Conservation (phyloP, 2,329 filamentous ascomycete genomes). For the Arthrobotrys conoides region DNA sequence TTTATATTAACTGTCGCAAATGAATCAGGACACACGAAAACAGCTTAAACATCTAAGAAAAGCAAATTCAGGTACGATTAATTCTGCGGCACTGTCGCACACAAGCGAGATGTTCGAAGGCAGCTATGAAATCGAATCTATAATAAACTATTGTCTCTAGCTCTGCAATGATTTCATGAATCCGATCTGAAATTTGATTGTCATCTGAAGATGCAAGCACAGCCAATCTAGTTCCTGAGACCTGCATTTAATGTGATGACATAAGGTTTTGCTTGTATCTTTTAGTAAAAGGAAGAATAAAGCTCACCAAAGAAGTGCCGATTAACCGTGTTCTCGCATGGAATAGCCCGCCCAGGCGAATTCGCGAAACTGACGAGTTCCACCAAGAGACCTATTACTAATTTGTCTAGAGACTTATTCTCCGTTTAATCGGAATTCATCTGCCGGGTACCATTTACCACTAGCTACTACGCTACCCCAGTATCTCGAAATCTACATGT, state of each 20-base stretch:
- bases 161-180: neutral
- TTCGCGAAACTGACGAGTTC: neutral
- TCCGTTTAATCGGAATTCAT: slow-evolving; percentile 8
- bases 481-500: neutral
- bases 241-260: slow-evolving; percentile 1
- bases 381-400: slow-evolving; percentile 1
- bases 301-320: neutral
- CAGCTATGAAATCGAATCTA: slow-evolving; percentile 12
- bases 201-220: neutral
- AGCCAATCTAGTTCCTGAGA: slow-evolving; percentile 20
- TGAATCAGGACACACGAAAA: neutral
- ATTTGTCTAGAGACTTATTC: slow-evolving; percentile 9
- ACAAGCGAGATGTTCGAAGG: slow-evolving; percentile 1
- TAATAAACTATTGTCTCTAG: slow-evolving; percentile 5
- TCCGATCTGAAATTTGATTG: slow-evolving; percentile 5
- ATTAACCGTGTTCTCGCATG: slow-evolving; percentile 12
- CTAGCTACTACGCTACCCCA: slow-evolving; percentile 5
- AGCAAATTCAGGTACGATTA: neutral
- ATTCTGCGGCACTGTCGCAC: neutral
- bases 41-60: neutral
- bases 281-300: neutral
- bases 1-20: neutral
- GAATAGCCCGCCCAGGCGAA: neutral
- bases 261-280: neutral
- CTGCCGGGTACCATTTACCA: slow-evolving; percentile 13